A percentile compares a stretch with the other conserved stretches of the same genome.
Conservation (phyloP, 805 yeast genomes). For the Saturnispora hagleri region DNA sequence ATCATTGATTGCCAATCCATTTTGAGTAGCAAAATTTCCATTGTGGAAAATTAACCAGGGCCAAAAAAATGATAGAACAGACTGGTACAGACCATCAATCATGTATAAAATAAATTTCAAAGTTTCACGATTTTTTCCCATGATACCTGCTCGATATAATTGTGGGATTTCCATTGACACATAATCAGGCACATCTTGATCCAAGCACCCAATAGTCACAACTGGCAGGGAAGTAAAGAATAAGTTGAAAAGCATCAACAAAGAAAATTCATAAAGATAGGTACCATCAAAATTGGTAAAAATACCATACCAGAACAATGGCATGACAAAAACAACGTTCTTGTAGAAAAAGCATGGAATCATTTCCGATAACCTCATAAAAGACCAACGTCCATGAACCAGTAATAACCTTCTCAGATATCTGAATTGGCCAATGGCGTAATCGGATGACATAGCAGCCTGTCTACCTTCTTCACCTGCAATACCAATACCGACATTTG, state of each 20-base stretch:
- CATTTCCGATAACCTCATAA: constrained; percentile 66
- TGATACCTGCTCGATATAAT: constrained; percentile 57
- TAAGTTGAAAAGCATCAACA: constrained; percentile 67
- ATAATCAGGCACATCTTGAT: constrained; percentile 64
- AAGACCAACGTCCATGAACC: constrained; percentile 83
- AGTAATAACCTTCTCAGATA: constrained; percentile 54
- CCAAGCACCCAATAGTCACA: constrained; percentile 60
- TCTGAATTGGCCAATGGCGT: constrained; percentile 73
- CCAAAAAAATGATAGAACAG: constrained; percentile 59
- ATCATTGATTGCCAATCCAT: constrained; percentile 52
- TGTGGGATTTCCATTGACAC: constrained; percentile 63
- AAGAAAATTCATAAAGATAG: constrained; percentile 69
- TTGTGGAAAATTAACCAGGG: constrained; percentile 48
- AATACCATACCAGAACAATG: constrained; percentile 71
- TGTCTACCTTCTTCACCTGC: constrained; percentile 85
- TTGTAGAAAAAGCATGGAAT: constrained; percentile 72
- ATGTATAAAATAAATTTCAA: constrained; percentile 51
- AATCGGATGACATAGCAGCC: constrained; percentile 81
- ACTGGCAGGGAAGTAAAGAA: constrained; percentile 78
- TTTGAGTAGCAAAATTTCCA: constrained; percentile 32
- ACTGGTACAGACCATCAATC: constrained; percentile 64
- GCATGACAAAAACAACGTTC: constrained; percentile 62
- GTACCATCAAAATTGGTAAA: constrained; percentile 66
- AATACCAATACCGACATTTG: constrained; percentile 78
- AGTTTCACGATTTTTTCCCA: constrained; percentile 54